These are phyloP conservation scores for Boletus coccyginus DNA, from an alignment of 768 basidiomycete species.

Conservation along the genomic window DNA sequence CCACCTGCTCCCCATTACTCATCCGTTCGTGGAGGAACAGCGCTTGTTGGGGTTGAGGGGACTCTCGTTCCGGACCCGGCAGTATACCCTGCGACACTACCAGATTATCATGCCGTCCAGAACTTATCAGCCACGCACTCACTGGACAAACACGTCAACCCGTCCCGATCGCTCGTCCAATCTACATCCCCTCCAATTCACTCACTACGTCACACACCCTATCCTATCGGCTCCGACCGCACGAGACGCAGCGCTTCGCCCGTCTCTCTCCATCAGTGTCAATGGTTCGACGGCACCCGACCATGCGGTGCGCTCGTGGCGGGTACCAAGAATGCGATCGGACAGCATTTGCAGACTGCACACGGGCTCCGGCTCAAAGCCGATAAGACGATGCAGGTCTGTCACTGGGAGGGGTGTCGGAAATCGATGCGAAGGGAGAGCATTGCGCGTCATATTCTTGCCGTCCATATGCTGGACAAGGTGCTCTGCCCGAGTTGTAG, in stretches of 20 bases:
- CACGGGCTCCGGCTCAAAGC: slow-evolving; percentile 10
- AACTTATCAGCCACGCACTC: neutral
- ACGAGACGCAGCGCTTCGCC: neutral
- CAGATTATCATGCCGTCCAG: neutral
- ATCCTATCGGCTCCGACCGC: neutral
- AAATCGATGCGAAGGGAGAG: slow-evolving; percentile 26
- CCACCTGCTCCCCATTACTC: neutral
- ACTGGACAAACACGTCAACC: neutral
- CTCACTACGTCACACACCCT: slow-evolving; percentile 4
- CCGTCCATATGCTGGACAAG: slow-evolving; percentile 22
- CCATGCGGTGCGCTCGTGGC: slow-evolving; percentile 1
- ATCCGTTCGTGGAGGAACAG: neutral
- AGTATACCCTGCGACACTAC: neutral
- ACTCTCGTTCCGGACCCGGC: no score
- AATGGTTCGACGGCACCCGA: slow-evolving; percentile 1
- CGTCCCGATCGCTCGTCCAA: neutral
- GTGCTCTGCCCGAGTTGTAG: slow-evolving; percentile 17
- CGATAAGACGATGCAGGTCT: slow-evolving; percentile 8
- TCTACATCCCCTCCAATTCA: neutral
- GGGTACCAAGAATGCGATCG: slow-evolving; percentile 11
- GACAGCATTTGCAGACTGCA: slow-evolving; percentile 3
- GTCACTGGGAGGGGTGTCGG: slow-evolving; percentile 18
- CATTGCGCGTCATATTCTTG: slow-evolving; percentile 23
- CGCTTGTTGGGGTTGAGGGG: neutral
- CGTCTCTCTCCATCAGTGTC: neutral